Conservation (phyloP, 306 rosid genomes). For the barrel medic (Medicago truncatula) region DNA sequence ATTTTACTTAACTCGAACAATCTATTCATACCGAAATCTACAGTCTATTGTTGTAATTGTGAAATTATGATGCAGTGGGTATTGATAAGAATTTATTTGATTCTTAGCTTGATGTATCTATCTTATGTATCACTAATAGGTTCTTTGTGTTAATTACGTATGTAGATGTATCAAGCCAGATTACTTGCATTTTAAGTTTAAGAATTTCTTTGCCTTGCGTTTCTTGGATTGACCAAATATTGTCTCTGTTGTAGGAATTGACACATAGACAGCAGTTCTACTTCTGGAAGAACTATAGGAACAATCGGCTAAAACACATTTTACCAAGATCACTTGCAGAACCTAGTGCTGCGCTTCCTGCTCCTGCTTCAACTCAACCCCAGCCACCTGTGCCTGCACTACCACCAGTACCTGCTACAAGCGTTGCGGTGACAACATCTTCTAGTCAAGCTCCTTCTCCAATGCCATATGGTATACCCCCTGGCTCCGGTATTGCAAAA, state of each 20-base stretch:
- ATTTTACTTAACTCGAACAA: not conserved
- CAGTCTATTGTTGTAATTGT: constrained; percentile 19
- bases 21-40: not conserved
- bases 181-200: constrained; percentile 9
- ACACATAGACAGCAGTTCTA: constrained; percentile 96
- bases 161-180: constrained; percentile 14
- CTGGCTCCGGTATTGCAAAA: constrained; percentile 69
- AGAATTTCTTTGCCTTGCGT: constrained; percentile 25
- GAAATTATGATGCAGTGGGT: not conserved
- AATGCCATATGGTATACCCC: constrained; percentile 72
- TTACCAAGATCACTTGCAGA: constrained; percentile 86
- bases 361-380: constrained; percentile 58
- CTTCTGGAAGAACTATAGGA: constrained; percentile 96
- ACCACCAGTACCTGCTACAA: constrained; percentile 63
- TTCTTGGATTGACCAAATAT: constrained; percentile 29
- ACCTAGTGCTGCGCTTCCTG: constrained; percentile 59
- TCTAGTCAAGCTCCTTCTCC: constrained; percentile 73
- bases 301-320: constrained; percentile 89
- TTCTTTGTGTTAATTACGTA: constrained; percentile 3
- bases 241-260: constrained; percentile 68
- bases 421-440: constrained; percentile 53
- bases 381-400: constrained; percentile 58
- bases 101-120: not conserved
- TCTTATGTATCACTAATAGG: not conserved
- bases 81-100: constrained; percentile 7